A percentile compares a stretch with the other conserved stretches of the same genome.
Conservation (phyloP, 192 early-diverging fungal species). For the Coemansia sp. region DNA sequence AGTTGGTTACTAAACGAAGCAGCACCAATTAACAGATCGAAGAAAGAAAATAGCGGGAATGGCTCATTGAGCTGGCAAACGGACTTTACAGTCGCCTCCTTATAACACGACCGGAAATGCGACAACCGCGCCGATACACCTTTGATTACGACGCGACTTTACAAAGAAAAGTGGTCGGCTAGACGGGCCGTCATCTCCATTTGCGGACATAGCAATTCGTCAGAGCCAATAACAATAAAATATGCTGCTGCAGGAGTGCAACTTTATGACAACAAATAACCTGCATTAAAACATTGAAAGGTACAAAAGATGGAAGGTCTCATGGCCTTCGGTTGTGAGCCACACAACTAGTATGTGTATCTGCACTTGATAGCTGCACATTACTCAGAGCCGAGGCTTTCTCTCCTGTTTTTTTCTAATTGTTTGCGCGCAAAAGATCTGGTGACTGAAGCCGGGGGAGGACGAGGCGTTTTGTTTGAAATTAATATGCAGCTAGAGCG, state of each 20-base stretch:
- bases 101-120: neutral
- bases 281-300: neutral
- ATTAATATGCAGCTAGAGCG: constrained; percentile 3
- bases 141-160: neutral
- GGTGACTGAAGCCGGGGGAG: neutral
- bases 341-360: neutral
- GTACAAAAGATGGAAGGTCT: neutral
- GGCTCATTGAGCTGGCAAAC: neutral
- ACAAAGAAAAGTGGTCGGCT: neutral
- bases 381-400: neutral
- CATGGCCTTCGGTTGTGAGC: neutral
- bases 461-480: neutral
- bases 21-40: neutral
- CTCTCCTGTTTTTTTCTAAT: neutral
- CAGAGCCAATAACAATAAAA: too few relatives aligned
- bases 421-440: neutral
- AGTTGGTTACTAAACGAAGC: constrained; percentile 8
- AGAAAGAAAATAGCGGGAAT: neutral
- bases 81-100: neutral
- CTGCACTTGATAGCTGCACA: neutral
- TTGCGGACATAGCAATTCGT: too few relatives aligned
- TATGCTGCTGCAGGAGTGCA: neutral
- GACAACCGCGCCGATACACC: neutral
- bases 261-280: neutral
- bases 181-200: too few relatives aligned